Conservation (phyloP, 2,329 filamentous ascomycete species). For the Paraphaeosphaeria sporulosa region DNA sequence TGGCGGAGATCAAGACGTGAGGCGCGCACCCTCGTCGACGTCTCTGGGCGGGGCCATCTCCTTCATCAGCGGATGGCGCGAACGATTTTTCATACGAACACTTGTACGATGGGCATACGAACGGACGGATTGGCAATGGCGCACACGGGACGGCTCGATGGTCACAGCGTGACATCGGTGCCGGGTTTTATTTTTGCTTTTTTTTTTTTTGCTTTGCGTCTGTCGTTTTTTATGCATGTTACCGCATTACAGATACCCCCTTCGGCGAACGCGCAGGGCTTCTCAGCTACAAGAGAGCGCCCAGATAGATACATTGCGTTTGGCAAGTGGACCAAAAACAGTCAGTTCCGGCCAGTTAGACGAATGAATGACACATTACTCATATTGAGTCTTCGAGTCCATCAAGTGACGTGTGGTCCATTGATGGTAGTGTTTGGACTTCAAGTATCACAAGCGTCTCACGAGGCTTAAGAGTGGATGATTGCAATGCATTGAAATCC, state of each 20-base stretch:
- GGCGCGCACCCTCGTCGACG: no score
- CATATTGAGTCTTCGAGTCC: no score
- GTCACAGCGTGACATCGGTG: neutral
- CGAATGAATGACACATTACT: neutral
- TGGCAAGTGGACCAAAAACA: constrained; percentile 43
- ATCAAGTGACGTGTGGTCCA: no score
- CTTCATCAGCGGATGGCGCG: no score
- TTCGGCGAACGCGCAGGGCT: constrained; percentile 44
- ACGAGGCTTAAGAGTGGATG: no score
- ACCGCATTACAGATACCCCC: constrained; percentile 36
- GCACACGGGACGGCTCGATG: neutral
- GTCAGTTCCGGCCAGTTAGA: constrained; percentile 9
- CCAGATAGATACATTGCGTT: constrained; percentile 33
- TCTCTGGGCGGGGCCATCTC: no score
- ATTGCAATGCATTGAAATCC: constrained; percentile 5
- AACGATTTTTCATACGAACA: neutral
- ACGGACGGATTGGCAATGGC: neutral
- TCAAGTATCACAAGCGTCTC: neutral
- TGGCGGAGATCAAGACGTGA: constrained; percentile 34
- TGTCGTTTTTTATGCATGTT: neutral
- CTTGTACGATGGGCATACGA: neutral
- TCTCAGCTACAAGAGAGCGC: constrained; percentile 37
- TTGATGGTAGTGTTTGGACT: neutral
- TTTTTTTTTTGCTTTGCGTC: constrained; percentile 3
- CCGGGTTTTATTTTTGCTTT: neutral